phyloP scores from a whole-genome alignment of 2,329 filamentous ascomycete species.

The Phyllosticta ampelicida region DNA sequence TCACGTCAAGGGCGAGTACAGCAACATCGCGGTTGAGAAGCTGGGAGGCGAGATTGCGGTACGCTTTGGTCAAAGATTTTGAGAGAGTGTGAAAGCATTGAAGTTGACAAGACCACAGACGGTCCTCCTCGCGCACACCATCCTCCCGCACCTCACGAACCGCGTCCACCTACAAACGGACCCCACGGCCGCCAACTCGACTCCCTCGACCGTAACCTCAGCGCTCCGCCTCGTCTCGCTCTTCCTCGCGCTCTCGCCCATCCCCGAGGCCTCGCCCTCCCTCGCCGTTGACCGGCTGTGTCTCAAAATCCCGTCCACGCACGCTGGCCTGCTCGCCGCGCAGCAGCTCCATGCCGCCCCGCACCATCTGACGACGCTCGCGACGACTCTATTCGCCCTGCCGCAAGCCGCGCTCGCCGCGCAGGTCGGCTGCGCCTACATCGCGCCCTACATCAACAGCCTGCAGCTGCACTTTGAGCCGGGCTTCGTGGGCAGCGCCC shows the following conservation, averaged over 20 bases:
- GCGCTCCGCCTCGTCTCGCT: conserved; percentile 37
- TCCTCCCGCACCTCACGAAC: conserved; percentile 40
- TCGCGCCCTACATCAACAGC: conserved; percentile 56
- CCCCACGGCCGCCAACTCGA: conserved; percentile 44
- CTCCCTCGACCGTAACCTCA: conserved; percentile 33
- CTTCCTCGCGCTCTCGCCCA: conserved; percentile 35
- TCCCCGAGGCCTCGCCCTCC: conserved; percentile 16
- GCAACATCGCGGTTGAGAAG: conserved; percentile 31
- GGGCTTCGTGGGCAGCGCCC: conserved; percentile 2
- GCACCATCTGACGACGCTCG: conserved; percentile 47
- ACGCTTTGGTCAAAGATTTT: conserved; percentile 10
- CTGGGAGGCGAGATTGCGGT: conserved; percentile 48
- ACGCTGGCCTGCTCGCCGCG: conserved; percentile 53
- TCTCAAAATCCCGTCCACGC: conserved; percentile 54
- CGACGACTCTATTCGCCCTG: conserved; percentile 53
- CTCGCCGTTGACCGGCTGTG: conserved; percentile 35
- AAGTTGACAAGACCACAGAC: conserved; percentile 29
- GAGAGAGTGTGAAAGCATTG: not conserved
- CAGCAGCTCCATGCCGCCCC: conserved; percentile 37
- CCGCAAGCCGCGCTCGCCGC: conserved; percentile 49
- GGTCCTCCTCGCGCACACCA: conserved; percentile 43
- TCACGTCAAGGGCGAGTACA: conserved; percentile 18
- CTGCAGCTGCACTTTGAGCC: conserved; percentile 44
- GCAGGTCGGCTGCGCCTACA: conserved; percentile 48
- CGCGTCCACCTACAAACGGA: conserved; percentile 51